Base-by-base conservation (phyloP, 129 eudicot species). In the Flaveria robusta region DNA sequence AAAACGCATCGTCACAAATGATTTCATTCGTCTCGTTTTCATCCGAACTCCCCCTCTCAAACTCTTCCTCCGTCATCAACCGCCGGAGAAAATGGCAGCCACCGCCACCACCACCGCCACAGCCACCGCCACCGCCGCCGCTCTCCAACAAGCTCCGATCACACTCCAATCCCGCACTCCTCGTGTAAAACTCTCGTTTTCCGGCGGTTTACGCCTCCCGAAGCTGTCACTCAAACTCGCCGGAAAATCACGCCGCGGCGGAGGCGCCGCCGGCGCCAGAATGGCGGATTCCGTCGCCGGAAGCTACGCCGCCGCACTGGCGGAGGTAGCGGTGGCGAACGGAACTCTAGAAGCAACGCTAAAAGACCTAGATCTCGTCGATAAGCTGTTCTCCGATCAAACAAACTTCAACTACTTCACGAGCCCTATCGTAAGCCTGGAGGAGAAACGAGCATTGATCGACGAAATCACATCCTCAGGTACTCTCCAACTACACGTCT, bases 281-380 rank as follows among this genome's bases (percentile, higher is more conserved):
- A 88, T 83, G 92, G 74, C 86, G 12, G 92, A 79, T 54, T 64
- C 82, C 2, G 90, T 91, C 5, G 88, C 98, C 59, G 76, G 82
- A 31, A 90, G 96, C 78, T 92, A 92, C 81, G 98, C 98, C 31
- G 26, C 79, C n/a, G 98, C 98, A 2, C 85, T 92, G 19, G 87
- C 90, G 29, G 98, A 92, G 19, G 86, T 92, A 1, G 96, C 96
- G 1, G 68, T 22, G 0, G 50, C 89, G 9, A 90, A 80, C 87
- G 83, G 75, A 46, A 86, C 96, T 0, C 92, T 92, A 37, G 91
- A 84, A 3, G 74, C 70, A 24, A 86, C 93, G 67, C 23, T 45
- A 22, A 78, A 82, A 24, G 98, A 92, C 74, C 49, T 92, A 31
- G 94, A 83, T 3, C 59, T 76, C 52, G 19, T 92, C 68, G 85